phyloP scores from a whole-genome alignment of 2,329 filamentous ascomycete species.

The Fusarium miscanthi region DNA sequence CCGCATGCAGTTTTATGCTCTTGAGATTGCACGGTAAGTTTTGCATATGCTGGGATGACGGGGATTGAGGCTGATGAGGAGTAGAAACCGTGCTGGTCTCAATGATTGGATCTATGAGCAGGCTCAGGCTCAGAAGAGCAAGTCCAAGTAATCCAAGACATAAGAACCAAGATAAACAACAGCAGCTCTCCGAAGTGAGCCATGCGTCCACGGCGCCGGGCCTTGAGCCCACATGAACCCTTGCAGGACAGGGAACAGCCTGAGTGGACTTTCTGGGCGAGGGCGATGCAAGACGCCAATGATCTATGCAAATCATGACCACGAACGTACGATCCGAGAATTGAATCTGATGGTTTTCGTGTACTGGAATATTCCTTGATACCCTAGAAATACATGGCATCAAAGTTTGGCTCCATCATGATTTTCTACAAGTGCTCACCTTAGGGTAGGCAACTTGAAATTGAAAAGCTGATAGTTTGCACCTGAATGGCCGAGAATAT shows the following conservation, averaged over 20 bases:
- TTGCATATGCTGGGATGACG: rapidly evolving
- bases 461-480: not conserved
- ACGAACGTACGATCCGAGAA: not conserved
- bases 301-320: slow-evolving; percentile 10
- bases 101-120: slow-evolving; percentile 98
- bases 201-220: slow-evolving; percentile 10
- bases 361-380: slow-evolving; percentile 27
- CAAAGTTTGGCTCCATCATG: slow-evolving; percentile 1
- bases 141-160: slow-evolving; percentile 37
- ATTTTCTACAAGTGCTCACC: not conserved
- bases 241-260: not conserved
- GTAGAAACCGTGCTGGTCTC: slow-evolving; percentile 83
- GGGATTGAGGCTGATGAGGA: slow-evolving; percentile 46
- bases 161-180: slow-evolving; percentile 7
- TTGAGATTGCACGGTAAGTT: slow-evolving; percentile 59
- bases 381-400: slow-evolving; percentile 37
- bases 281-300: not conserved
- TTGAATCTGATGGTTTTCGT: not conserved
- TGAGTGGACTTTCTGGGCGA: not conserved
- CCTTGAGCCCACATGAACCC: slow-evolving; percentile 6
- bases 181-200: slow-evolving; percentile 12
- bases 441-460: not conserved
- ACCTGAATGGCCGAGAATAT: not conserved
- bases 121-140: slow-evolving; percentile 69
- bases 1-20: slow-evolving; percentile 67